Evolutionary conservation across 345 rosid species (phyloP), one percentile per base, ranked within the genome.

Genomic region (Lepidium aucheri): DNA sequence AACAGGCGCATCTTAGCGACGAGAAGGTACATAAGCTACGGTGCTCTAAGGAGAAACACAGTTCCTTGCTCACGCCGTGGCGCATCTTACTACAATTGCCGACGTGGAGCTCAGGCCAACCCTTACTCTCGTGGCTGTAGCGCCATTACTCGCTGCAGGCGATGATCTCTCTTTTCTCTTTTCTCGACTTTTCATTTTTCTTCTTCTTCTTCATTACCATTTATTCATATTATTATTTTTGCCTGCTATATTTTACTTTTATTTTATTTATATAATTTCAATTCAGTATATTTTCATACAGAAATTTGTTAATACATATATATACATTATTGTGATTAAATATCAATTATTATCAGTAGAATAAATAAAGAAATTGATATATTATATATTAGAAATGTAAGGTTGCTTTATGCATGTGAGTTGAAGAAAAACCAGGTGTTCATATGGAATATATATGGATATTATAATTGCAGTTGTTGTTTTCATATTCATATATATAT

Each of bases 21-120:
- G 1, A 58, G 15, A 32, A 69, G 52, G 67, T 85, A 88, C 72
- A 87, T 94, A 14, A 83, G 96, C 92, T 88, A 88, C 75, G 92
- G 89, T 26, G 94, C 97, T 42, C 86, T 94, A 58, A 75, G 79
- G 85, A 77, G 86, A 74, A 78, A 84, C 86, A 69, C 70, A 16
- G 85, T 88, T 0, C 95, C 99, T 3, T 94, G 99, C 81, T 94
- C 97, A 0, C 56, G 86, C 7, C 87, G 96, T 8, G 96, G 99
- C 18, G 85, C 92, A 16, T 88, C 97, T 62, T 94, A 94, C 80
- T 94, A 88, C 70, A 86, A 88, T 65, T 94, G 99, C 80, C 76
- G 59, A 49, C 76, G 77, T 42, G 97, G 96, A 1, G 89, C 75
- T 16, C 79, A 71, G 68, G 97, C 90, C 5, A 94, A 94, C 39